phyloP scores from a whole-genome alignment of 352 stramenopile genomes.

The Globisporangium viniferum region DNA sequence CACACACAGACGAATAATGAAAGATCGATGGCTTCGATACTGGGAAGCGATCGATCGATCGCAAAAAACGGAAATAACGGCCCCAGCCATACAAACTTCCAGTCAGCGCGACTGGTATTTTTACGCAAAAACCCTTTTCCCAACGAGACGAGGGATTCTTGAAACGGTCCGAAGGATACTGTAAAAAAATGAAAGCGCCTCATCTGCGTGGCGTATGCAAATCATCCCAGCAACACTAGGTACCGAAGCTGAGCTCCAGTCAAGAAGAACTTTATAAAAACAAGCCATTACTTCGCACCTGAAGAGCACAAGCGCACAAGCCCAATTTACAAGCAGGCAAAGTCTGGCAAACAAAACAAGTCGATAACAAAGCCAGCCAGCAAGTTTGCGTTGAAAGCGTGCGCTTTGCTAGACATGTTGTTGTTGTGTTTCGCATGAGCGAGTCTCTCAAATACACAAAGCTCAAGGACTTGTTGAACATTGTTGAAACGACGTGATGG shows the following conservation, averaged over 20 bases:
- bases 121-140: neutral
- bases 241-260: neutral
- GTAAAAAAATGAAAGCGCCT: constrained; percentile 1
- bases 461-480: neutral
- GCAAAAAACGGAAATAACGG: neutral
- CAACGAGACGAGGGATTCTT: neutral
- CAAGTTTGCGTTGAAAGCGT: neutral
- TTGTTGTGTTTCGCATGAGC: neutral
- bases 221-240: neutral
- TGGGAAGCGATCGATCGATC: neutral
- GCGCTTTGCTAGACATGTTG: neutral
- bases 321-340: neutral
- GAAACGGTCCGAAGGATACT: constrained; percentile 1
- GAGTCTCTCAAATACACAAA: neutral
- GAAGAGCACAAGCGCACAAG: neutral
- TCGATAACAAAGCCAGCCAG: neutral
- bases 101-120: neutral
- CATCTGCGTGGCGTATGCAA: constrained; percentile 4
- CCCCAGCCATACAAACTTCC: neutral
- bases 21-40: constrained; percentile 4
- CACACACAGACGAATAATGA: constrained; percentile 4
- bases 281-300: neutral
- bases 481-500: neutral
- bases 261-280: neutral
- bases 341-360: neutral